Evolutionary conservation across 768 basidiomycete species (phyloP), one percentile per base, ranked within the genome.

Genomic region (Cubamyces sp.): DNA sequence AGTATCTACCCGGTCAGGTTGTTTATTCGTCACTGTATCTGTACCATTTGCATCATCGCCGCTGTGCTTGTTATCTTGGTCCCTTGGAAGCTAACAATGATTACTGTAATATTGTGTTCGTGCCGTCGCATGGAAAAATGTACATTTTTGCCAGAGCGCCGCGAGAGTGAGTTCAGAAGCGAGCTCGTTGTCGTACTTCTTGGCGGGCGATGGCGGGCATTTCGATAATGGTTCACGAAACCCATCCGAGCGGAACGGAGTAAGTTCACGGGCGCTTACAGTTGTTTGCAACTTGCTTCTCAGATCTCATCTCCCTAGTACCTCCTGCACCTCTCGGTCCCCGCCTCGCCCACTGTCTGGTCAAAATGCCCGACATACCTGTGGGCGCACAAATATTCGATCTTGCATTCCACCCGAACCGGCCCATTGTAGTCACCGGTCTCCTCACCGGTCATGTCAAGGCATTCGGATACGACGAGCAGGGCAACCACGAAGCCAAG

Each of bases 311-410:
- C 34, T 34, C 34, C 11, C 9, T 34, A 11, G 6, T 11, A 9
- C 9, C 34, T 34, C 34, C 9, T 34, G 34, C 34, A 34, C 34
- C 28, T 30, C 28, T 30, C 28, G 8, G 28, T 30, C 28, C 9
- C 9, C 1, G 11, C 34, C 34, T 11, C 9, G 34, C 11, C 34
- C 6, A 34, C 9, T 9, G 9, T n/a, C 42, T 43, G 19, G 14
- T 15, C 47, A 58, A 28, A 11, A 83, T 84, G 82, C 81, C 85
- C 28, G 79, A 92, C 77, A 87, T 94, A 52, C 78, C 81, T 21
- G 81, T 89, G 47, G 86, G 85, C 50, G 84, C 86, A 8, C 91
- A 96, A 74, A 85, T 95, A 28, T 97, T 96, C 75, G 96, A 96
- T 77, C 78, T 97, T 43, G 84, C 82, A 1, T 98, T 97, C 70